phyloP scores from a whole-genome alignment of 2,329 filamentous ascomycete genomes.

The Pseudohalonectria lignicola region DNA sequence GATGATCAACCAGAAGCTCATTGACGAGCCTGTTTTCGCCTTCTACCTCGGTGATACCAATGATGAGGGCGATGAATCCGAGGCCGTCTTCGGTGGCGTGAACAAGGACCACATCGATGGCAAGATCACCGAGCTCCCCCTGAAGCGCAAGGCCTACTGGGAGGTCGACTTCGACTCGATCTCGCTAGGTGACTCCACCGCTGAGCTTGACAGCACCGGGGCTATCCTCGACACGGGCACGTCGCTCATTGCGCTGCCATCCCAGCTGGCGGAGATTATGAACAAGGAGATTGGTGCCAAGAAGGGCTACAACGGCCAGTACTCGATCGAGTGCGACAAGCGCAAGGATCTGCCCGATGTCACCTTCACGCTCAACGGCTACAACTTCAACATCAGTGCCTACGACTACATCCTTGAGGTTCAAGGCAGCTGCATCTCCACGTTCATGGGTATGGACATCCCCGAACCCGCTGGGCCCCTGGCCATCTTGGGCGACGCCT shows the following conservation, averaged over 20 bases:
- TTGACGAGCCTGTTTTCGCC: slow-evolving; percentile 89
- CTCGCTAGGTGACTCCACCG: slow-evolving; percentile 73
- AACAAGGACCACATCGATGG: slow-evolving; percentile 73
- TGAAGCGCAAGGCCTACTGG: slow-evolving; percentile 99
- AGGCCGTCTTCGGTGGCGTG: slow-evolving; percentile 81
- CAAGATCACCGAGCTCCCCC: slow-evolving; percentile 83
- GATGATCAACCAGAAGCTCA: slow-evolving; percentile 78
- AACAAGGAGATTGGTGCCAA: slow-evolving; percentile 97
- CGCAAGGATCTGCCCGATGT: slow-evolving; percentile 79
- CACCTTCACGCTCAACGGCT: slow-evolving; percentile 78
- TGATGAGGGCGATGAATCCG: slow-evolving; percentile 61
- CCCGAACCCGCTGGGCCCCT: slow-evolving; percentile 81
- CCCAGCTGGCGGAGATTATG: slow-evolving; percentile 83
- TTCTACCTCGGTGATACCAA: slow-evolving; percentile 84
- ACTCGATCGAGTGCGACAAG: slow-evolving; percentile 81
- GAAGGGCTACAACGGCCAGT: slow-evolving; percentile 96
- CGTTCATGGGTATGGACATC: slow-evolving; percentile 95
- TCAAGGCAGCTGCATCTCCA: slow-evolving; percentile 90
- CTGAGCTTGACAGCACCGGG: slow-evolving; percentile 87
- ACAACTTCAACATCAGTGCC: slow-evolving; percentile 83
- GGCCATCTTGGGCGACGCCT: slow-evolving; percentile 85
- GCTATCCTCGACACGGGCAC: slow-evolving; percentile 97
- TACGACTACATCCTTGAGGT: slow-evolving; percentile 95
- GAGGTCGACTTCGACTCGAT: slow-evolving; percentile 94
- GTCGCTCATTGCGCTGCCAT: slow-evolving; percentile 90